Percentiles rank a stretch among this genome's conserved stretches.
Evolutionary conservation across 2,329 filamentous ascomycete genomes (phyloP).

Genomic region (Drechslerella stenobrocha): DNA sequence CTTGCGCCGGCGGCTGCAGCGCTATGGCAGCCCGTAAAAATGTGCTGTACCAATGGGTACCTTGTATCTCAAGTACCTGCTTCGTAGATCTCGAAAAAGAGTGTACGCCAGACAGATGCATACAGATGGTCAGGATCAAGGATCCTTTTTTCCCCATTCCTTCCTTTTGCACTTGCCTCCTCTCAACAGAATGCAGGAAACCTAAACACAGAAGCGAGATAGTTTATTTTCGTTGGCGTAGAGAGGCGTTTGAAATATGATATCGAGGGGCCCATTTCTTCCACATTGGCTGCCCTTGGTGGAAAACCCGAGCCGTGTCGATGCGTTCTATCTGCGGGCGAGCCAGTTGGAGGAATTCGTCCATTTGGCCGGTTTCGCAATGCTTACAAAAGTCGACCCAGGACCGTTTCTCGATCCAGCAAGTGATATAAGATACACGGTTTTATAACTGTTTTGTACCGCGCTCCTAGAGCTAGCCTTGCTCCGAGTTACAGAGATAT

Average conservation of each 20-base stretch:
- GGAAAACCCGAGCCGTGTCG: constrained; percentile 31
- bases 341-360: constrained; percentile 21
- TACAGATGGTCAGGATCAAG: constrained; percentile 33
- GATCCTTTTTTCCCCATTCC: constrained; percentile 16
- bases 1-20: constrained; percentile 43
- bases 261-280: constrained; percentile 23
- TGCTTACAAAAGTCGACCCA: no score
- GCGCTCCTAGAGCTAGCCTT: neutral
- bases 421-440: neutral
- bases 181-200: constrained; percentile 44
- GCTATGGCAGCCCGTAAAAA: constrained; percentile 29
- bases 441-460: constrained; percentile 3
- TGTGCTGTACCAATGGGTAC: constrained; percentile 37
- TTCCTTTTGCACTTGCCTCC: constrained; percentile 9
- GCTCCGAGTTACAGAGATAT: constrained; percentile 1
- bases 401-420: neutral
- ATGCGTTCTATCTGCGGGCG: constrained; percentile 9
- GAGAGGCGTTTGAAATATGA: constrained; percentile 22
- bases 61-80: constrained; percentile 2
- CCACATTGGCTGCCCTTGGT: constrained; percentile 30
- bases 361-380: no score
- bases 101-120: neutral
- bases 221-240: constrained; percentile 46
- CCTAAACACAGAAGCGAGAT: constrained; percentile 49
- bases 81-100: neutral